Conservation (phyloP, 2,329 filamentous ascomycete species). For the Arthrobotrys iridis region DNA sequence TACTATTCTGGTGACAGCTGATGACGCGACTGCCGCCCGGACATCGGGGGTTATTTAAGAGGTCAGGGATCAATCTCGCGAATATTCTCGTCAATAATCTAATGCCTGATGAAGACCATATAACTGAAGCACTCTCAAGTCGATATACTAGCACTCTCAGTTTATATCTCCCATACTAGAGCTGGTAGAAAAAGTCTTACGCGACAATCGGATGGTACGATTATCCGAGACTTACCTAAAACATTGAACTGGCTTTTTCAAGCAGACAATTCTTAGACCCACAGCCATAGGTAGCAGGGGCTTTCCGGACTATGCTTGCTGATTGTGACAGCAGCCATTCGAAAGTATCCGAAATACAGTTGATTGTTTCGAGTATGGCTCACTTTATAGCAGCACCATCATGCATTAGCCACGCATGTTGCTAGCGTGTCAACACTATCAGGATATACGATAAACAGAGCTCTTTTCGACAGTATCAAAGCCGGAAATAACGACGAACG, state of each 20-base stretch:
- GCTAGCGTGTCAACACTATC: conserved; percentile 8
- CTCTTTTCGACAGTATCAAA: neutral
- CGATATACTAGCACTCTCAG: neutral
- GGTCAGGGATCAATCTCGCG: neutral
- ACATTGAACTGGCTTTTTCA: neutral
- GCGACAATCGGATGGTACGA: neutral
- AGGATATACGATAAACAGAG: conserved; percentile 1
- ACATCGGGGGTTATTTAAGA: neutral
- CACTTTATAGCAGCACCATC: neutral
- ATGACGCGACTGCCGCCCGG: conserved; percentile 18
- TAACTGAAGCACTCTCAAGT: neutral
- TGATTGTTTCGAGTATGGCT: conserved; percentile 2
- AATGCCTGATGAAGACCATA: neutral
- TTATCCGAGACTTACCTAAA: neutral
- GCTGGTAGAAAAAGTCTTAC: neutral
- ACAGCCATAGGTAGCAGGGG: neutral
- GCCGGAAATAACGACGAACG: neutral
- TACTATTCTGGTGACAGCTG: neutral
- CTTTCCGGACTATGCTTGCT: neutral
- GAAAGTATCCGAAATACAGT: neutral
- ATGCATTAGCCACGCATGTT: conserved; percentile 12
- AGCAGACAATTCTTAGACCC: neutral
- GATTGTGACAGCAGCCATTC: neutral
- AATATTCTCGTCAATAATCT: neutral
- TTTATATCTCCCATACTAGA: neutral